Percentiles rank a stretch among this genome's conserved stretches.
Conservation (phyloP, 2,329 filamentous ascomycete species). For the Neurospora crassa region DNA sequence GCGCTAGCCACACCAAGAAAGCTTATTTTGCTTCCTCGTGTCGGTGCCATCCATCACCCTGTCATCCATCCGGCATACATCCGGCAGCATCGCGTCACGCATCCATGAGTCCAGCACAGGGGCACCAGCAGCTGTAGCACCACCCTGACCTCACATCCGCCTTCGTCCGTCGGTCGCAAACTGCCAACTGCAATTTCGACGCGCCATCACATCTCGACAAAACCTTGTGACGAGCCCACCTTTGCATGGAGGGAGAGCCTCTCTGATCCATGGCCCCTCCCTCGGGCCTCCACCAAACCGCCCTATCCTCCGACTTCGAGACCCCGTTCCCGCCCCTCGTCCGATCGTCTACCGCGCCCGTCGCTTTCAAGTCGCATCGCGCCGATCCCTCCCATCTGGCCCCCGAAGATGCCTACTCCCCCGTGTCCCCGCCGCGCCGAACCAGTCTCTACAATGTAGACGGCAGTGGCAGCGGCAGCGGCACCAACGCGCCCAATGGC, state of each 20-base stretch:
- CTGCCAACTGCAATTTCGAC: neutral
- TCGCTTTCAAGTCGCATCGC: constrained; percentile 26
- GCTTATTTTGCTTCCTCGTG: neutral
- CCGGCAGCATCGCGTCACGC: neutral
- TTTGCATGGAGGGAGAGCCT: constrained; percentile 6
- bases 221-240: neutral
- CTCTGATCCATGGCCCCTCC: constrained; percentile 21
- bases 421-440: constrained; percentile 49
- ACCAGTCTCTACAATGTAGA: constrained; percentile 29
- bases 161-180: neutral
- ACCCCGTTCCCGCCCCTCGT: constrained; percentile 23
- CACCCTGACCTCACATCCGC: neutral
- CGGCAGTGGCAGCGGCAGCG: constrained; percentile 15
- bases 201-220: neutral
- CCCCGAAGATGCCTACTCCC: constrained; percentile 73
- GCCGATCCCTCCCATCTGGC: constrained; percentile 61
- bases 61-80: neutral
- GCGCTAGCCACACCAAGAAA: neutral
- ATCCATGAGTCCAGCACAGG: neutral
- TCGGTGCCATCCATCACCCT: neutral
- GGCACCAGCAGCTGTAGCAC: neutral
- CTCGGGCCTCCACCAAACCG: constrained; percentile 21
- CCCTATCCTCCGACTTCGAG: constrained; percentile 20
- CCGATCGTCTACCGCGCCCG: constrained; percentile 32
- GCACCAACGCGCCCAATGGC: constrained; percentile 10